phyloP scores from a whole-genome alignment of 176 grass and related monocot genomes.

The Bonia amplexicaulis region DNA sequence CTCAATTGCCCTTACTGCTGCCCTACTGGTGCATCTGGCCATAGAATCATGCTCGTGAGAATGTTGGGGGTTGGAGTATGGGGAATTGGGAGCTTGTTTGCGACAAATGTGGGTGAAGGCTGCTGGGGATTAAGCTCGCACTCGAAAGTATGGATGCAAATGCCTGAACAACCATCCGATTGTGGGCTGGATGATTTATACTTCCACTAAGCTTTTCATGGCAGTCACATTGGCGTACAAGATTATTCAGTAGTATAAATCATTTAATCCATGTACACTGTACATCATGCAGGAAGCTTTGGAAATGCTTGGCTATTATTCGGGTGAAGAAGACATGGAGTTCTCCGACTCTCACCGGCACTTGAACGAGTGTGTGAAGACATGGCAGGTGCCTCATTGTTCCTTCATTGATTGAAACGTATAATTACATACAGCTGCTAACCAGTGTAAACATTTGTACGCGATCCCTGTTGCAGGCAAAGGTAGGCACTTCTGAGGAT shows the following conservation, averaged over 20 bases:
- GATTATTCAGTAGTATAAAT: background rate
- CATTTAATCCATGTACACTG: background rate
- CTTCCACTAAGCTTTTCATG: background rate
- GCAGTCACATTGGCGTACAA: background rate
- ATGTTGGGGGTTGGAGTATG: too few relatives aligned
- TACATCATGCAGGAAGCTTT: slow-evolving; percentile 59
- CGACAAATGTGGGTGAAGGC: too few relatives aligned
- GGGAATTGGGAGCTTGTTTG: too few relatives aligned
- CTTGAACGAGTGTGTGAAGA: slow-evolving; percentile 82
- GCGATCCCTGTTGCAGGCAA: slow-evolving; percentile 39
- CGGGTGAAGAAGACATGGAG: slow-evolving; percentile 83
- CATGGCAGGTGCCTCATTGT: slow-evolving; percentile 60
- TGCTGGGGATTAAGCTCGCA: too few relatives aligned
- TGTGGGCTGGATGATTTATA: background rate
- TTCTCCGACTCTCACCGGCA: slow-evolving; percentile 70
- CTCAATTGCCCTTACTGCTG: background rate
- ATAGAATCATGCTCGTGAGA: background rate
- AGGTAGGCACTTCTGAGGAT: slow-evolving; percentile 48
- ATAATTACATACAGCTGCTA: background rate
- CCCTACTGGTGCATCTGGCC: background rate
- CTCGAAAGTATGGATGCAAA: too few relatives aligned
- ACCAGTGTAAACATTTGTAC: background rate
- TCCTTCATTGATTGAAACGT: background rate
- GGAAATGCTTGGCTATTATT: slow-evolving; percentile 80
- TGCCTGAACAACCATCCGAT: too few relatives aligned